Conservation (phyloP, 2,329 filamentous ascomycete species). For the Colletotrichum noveboracense region DNA sequence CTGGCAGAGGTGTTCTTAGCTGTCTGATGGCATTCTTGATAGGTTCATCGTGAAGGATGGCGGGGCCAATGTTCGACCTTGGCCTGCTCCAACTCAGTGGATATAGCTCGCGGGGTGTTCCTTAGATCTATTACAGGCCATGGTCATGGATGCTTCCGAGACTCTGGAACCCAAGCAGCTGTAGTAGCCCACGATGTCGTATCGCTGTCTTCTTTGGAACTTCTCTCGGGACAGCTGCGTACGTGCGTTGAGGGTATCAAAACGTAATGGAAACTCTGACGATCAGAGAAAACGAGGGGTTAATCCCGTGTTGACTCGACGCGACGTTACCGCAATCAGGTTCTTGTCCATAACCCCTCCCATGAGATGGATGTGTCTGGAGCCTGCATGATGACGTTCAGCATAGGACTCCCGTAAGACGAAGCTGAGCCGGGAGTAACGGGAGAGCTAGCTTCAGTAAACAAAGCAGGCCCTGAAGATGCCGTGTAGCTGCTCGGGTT, state of each 20-base stretch:
- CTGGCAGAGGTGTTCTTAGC: background rate
- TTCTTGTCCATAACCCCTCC: fast-evolving
- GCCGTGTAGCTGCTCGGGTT: background rate
- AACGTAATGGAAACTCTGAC: background rate
- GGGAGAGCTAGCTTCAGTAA: background rate
- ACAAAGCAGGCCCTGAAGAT: background rate
- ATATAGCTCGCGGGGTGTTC: background rate
- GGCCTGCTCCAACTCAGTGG: background rate
- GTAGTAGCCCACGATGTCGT: background rate
- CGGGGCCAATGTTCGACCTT: background rate
- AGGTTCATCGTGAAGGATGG: background rate
- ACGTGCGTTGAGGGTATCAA: fast-evolving
- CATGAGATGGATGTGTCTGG: background rate
- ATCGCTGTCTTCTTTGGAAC: background rate
- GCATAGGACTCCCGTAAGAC: background rate
- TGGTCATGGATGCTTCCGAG: background rate
- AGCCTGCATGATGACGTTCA: background rate
- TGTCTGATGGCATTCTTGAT: background rate
- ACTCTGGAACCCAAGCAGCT: background rate
- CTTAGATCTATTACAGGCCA: background rate
- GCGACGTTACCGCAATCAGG: background rate
- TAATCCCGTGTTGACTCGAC: background rate
- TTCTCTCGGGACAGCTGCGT: background rate
- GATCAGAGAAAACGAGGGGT: fast-evolving
- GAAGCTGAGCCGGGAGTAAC: background rate